Evolutionary conservation across 2,329 filamentous ascomycete genomes (phyloP).

Genomic region (Beauveria sp.): DNA sequence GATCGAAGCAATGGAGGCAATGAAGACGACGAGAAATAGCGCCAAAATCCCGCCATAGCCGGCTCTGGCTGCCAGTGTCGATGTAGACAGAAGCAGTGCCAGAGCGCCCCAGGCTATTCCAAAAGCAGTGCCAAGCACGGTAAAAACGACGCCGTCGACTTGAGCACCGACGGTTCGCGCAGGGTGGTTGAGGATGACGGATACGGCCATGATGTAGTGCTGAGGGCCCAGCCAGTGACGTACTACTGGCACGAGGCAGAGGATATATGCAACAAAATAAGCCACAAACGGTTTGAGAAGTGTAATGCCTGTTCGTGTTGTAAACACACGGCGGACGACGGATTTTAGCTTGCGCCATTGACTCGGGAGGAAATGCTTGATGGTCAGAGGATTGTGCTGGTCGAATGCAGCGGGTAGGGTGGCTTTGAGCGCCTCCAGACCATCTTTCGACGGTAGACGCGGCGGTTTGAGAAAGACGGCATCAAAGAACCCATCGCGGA

Average conservation of each 20-base stretch:
- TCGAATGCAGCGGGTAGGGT: slow-evolving; percentile 41
- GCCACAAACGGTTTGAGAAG: slow-evolving; percentile 46
- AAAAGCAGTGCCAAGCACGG: slow-evolving; percentile 43
- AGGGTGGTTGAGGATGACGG: slow-evolving; percentile 50
- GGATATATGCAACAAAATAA: slow-evolving; percentile 48
- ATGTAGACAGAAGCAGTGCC: slow-evolving; percentile 46
- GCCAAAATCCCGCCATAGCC: slow-evolving; percentile 50
- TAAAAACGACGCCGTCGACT: slow-evolving; percentile 46
- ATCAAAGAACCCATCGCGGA: slow-evolving; percentile 41
- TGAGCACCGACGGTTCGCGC: slow-evolving; percentile 49
- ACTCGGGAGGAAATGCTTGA: slow-evolving; percentile 37
- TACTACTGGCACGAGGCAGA: slow-evolving; percentile 44
- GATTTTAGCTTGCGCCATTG: slow-evolving; percentile 38
- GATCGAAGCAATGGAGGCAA: slow-evolving; percentile 42
- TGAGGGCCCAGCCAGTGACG: slow-evolving; percentile 46
- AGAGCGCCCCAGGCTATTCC: slow-evolving; percentile 50
- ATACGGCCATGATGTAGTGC: slow-evolving; percentile 48
- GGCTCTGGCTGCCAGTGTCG: slow-evolving; percentile 34
- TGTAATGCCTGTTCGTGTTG: slow-evolving; percentile 43
- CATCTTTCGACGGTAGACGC: slow-evolving; percentile 25
- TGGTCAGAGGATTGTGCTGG: slow-evolving; percentile 39
- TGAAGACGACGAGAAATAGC: slow-evolving; percentile 45
- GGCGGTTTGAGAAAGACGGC: slow-evolving; percentile 38
- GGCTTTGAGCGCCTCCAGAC: slow-evolving; percentile 32
- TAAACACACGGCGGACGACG: slow-evolving; percentile 32